Percentiles rank a stretch among this genome's conserved stretches.
These are phyloP conservation scores for Talaromyces sp. DNA, from an alignment of 2,329 filamentous ascomycete genomes.

Conservation along the genomic window DNA sequence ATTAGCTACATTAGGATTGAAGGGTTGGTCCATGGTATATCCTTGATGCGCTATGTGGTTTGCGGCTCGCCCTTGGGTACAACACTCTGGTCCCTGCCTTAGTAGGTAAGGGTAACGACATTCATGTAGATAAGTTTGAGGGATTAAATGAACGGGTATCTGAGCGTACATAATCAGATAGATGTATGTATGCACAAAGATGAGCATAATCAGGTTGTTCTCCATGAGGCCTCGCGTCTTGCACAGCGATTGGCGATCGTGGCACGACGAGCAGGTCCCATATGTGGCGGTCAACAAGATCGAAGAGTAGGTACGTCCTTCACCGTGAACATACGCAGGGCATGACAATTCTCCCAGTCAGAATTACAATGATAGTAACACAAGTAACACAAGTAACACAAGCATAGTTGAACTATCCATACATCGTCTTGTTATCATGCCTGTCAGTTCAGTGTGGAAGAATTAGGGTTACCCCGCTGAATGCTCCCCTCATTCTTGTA, in stretches of 20 bases:
- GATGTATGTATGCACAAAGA: not conserved
- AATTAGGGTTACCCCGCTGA: not conserved
- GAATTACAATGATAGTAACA: not conserved
- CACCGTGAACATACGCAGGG: not conserved
- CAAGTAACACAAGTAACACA: not conserved
- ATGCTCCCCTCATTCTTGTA: constrained; percentile 1
- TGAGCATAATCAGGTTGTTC: not conserved
- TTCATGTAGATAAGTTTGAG: not conserved
- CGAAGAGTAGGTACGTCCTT: not conserved
- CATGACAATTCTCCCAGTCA: not conserved
- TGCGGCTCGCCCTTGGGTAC: not conserved
- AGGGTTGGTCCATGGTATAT: not conserved
- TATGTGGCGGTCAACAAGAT: not conserved
- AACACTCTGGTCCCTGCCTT: not conserved
- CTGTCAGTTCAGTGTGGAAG: not conserved
- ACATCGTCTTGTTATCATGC: not conserved
- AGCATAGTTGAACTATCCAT: not conserved
- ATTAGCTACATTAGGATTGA: not conserved
- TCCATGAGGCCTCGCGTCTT: not conserved
- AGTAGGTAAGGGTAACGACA: constrained; percentile 1
- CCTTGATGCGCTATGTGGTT: not conserved
- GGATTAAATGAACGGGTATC: not conserved
- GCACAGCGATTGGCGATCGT: not conserved
- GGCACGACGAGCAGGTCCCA: not conserved
- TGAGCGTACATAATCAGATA: not conserved